Base-by-base conservation (phyloP, 768 basidiomycete genomes). In the Epithele typhae region DNA sequence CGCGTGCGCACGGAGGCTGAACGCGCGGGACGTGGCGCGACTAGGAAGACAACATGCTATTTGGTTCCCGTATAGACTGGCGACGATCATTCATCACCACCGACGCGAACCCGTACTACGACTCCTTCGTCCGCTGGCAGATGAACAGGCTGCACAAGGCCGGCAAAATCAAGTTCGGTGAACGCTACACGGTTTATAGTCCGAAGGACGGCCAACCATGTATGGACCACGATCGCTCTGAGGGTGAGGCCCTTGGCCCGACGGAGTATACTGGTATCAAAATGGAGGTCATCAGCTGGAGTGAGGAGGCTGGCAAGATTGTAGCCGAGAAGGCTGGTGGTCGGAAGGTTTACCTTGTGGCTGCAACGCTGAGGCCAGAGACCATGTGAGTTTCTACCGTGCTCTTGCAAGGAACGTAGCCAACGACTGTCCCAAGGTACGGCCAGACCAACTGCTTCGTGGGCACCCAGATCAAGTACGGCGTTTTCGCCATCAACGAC, bases 381-480 rank as follows among this genome's bases (percentile, higher is more conserved):
- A 99, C 96, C 0, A 95, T 97, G 96, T 91, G 56, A 37, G 84
- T 65, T n/a, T 15, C 23, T 27, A 15, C 3, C 30, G 27, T 15
- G 11, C 2, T 33, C 54, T 38, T 32, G 42, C n/a, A 39, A 18
- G 1, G 17, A 38, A 4, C 1, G 11, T 34, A 24, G 19, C 19
- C n/a, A 19, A 17, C 10, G 27, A 7, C 27, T 15, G 9, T 19
- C n/a, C n/a, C 8, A 17, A 92, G 89, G 87, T 95, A 97, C 64
- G 96, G 95, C 19, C 94, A 98, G 69, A 98, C 94, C 2, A 98
- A 98, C 64, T 93, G 93, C 66, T 99, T 93, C 63, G 93, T 99
- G 43, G 91, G 92, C 32, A 81, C 91, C 0, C 66, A 74, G 35
- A 82, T 98, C 70, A 92, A 89, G 53, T 99, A 99, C 62, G 93